Evolutionary conservation across 139 green algal species (phyloP), one percentile per base, ranked within the genome.

Genomic region (Chlamydomonas eustigma): DNA sequence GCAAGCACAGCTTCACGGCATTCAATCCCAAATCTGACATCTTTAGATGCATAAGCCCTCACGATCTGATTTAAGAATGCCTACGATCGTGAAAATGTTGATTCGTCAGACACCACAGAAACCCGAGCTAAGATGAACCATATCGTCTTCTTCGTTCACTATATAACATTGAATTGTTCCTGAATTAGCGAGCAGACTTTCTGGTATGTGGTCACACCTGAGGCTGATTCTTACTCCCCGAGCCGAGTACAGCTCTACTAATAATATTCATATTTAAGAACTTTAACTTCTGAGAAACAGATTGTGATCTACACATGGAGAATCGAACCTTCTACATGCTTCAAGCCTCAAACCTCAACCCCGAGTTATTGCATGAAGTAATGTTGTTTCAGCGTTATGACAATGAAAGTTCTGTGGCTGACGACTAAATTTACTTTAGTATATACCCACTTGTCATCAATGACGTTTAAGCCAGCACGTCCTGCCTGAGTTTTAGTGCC

Each of bases 1-100:
- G 75, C 76, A 25, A 99, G 88, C 33, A 99, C 92, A 28, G 84
- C 84, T 2, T 94, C 90, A 1, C 96, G 84, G 76, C 89, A 94
- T 37, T 98, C 95, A 25, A 97, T 92, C 72, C 96, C 96, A 82
- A 98, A 99, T 2, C 86, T 83, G 28, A 99, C 81, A 31, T 99
- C 95, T 85, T 99, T 99, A 35, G 94, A 89, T 25, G 94, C 94
- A 69, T 92, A 97, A 51, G 58, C 83, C 38, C 91, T 88, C 3
- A 72, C 52, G 22, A 68, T 68, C 22, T 68, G 52, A 28, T 68
- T 22, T 5, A 68, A 31, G 52, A 68, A 68, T 25, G 52, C 18
- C 52, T 68, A 28, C 12, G 52, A 68, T 68, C 52, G 52, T 44
- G 1, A 3, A 71, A 51, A 33, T 63, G 3, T 33, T 64, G 33